Conservation (phyloP, 495 filamentous ascomycete genomes). For the Aspergillus ellipticus region DNA sequence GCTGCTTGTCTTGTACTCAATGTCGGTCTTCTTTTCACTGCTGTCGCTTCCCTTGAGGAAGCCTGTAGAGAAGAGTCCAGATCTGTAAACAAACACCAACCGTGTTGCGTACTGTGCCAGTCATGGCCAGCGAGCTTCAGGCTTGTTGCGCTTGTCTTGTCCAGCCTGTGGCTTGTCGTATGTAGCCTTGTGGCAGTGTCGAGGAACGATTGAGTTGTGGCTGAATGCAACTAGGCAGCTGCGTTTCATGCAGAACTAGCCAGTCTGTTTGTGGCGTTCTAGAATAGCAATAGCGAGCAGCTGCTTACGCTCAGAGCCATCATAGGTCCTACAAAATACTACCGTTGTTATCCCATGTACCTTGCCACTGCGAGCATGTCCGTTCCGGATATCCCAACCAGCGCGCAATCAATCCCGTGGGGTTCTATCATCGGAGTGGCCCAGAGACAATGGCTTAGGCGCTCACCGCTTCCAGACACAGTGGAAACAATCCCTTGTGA, state of each 20-base stretch:
- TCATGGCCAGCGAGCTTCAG: too few relatives aligned
- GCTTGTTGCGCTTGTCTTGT: neutral
- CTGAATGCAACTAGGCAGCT: constrained; percentile 18
- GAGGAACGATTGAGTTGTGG: constrained; percentile 13
- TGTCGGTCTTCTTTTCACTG: constrained; percentile 45
- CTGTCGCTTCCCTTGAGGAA: constrained; percentile 38
- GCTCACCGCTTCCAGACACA: constrained; percentile 19
- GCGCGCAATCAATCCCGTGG: neutral
- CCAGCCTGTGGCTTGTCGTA: neutral
- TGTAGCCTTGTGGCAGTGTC: constrained; percentile 6
- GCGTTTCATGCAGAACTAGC: constrained; percentile 14
- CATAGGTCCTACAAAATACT: neutral
- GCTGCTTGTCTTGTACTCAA: constrained; percentile 13
- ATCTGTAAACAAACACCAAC: too few relatives aligned
- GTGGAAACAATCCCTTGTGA: constrained; percentile 14
- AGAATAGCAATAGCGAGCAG: neutral
- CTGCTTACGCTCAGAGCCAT: neutral
- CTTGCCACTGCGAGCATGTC: neutral
- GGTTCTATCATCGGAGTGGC: neutral
- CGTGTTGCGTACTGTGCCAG: too few relatives aligned
- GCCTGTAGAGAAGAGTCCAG: constrained; percentile 43
- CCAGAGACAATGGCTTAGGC: constrained; percentile 2
- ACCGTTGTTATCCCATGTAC: neutral
- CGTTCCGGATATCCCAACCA: neutral
- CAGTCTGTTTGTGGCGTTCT: constrained; percentile 1